Evolutionary conservation across 2,329 filamentous ascomycete genomes (phyloP), one percentile per base, ranked within the genome.

Genomic region (Monilinia aucupariae): DNA sequence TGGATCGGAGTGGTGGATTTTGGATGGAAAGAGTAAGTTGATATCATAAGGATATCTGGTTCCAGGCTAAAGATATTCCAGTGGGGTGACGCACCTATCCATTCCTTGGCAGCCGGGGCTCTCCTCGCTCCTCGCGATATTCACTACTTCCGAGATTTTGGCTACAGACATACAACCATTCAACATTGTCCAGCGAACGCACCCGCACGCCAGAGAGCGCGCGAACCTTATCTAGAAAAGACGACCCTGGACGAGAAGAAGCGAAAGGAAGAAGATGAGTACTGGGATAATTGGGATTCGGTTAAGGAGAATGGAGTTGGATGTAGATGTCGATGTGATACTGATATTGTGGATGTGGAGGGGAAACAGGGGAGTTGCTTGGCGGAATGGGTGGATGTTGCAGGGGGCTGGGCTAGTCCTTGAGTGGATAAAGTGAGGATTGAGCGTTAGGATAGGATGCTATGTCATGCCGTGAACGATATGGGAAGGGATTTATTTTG

Each of bases 51-150:
- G 17, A 41, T 47, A 60, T 56, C 63, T 30, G 32, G n/a, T 45
- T 15, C 9, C 20, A 22, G 63, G 47, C 66, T 74, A 71, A 74
- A 54, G 51, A 49, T 8, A 52, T 30, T 41, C 48, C 52, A 97
- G 91, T 99, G 94, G 94, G 94, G 94, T 78, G 94, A 99, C 78
- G 94, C 94, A 64, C 94, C 94, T 17, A 97, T 99, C 71, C 94
- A 99, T 79, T 99, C 94, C 45, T 88, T 99, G 59, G 94, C 94
- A 34, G 93, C 94, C 32, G 94, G 94, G 69, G 90, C 89, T 41
- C 86, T 99, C 20, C 83, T 99, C 39, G 82, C 85, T 2, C 86
- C 90, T 53, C 81, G 82, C 61, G 92, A 99, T 73, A 91, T 99
- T 65, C 94, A 99, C 78, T 99, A 99, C 79, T 99, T 99, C 87